Evolutionary conservation across 1,284 basidiomycete genomes (phyloP).

Genomic region (Ganoderma resinaceum): DNA sequence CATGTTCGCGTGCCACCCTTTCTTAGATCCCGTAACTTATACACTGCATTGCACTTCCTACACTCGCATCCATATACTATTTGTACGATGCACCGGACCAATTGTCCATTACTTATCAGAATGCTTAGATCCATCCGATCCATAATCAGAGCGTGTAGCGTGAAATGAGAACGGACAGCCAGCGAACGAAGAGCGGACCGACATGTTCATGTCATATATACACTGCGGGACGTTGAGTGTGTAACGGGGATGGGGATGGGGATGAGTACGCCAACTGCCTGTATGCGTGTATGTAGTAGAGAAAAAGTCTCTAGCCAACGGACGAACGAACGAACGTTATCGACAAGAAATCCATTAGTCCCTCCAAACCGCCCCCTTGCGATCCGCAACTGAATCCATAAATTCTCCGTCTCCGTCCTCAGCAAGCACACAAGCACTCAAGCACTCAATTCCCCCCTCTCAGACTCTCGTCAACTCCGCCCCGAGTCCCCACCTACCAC

Average conservation of each 20-base stretch:
- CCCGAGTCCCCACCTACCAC: conserved; percentile 30
- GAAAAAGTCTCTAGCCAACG: conserved; percentile 1
- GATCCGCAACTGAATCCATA: no score
- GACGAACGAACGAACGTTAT: background rate
- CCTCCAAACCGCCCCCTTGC: background rate
- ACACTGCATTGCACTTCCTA: background rate
- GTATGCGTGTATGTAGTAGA: background rate
- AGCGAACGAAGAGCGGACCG: background rate
- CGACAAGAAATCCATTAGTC: conserved; percentile 9
- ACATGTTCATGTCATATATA: background rate
- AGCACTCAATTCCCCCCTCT: background rate
- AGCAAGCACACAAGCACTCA: background rate
- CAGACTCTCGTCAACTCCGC: conserved; percentile 9
- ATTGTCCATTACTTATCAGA: background rate
- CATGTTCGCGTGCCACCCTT: background rate
- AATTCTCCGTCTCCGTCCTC: background rate
- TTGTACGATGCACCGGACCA: background rate
- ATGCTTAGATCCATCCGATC: background rate
- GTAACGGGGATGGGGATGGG: background rate
- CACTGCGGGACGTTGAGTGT: background rate
- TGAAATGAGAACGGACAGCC: background rate
- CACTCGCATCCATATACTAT: background rate
- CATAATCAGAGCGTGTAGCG: background rate
- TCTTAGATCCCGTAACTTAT: background rate
- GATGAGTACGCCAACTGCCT: conserved; percentile 7